Conservation (phyloP, 2,329 filamentous ascomycete species). For the Alternaria brassicicola region DNA sequence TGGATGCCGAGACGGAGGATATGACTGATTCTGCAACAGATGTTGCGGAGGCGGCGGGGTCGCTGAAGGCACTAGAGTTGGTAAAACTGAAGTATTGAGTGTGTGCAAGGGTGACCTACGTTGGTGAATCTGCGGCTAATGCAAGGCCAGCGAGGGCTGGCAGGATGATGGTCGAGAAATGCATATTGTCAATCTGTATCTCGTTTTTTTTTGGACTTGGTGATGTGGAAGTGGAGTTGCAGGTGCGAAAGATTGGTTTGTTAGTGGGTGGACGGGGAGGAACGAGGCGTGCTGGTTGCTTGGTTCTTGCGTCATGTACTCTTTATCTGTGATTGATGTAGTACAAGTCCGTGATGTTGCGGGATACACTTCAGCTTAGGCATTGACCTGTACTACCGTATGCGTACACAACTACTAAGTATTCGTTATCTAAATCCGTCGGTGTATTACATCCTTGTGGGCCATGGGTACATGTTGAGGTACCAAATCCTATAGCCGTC, state of each 20-base stretch:
- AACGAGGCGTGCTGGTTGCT: rapidly evolving
- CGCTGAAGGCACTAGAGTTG: no score
- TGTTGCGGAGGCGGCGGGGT: not conserved
- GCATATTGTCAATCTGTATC: constrained; percentile 13
- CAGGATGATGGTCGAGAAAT: constrained; percentile 12
- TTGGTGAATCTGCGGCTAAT: not conserved
- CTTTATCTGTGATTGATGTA: not conserved
- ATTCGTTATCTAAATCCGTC: not conserved
- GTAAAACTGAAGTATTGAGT: no score
- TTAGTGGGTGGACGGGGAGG: not conserved
- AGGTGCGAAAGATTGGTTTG: no score
- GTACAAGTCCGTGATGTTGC: not conserved
- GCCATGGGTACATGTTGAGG: not conserved
- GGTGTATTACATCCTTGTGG: not conserved
- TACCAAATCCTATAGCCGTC: not conserved
- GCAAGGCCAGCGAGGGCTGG: constrained; percentile 4
- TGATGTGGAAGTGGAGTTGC: no score
- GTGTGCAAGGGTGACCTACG: not conserved
- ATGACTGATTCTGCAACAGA: not conserved
- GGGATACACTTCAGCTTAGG: not conserved
- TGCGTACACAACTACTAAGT: no score
- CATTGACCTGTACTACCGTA: rapidly evolving
- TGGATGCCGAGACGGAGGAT: not conserved
- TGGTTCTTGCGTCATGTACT: not conserved
- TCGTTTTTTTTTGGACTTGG: no score